Evolutionary conservation across 805 yeast genomes (phyloP).

Genomic region (Suhomyces sp.): DNA sequence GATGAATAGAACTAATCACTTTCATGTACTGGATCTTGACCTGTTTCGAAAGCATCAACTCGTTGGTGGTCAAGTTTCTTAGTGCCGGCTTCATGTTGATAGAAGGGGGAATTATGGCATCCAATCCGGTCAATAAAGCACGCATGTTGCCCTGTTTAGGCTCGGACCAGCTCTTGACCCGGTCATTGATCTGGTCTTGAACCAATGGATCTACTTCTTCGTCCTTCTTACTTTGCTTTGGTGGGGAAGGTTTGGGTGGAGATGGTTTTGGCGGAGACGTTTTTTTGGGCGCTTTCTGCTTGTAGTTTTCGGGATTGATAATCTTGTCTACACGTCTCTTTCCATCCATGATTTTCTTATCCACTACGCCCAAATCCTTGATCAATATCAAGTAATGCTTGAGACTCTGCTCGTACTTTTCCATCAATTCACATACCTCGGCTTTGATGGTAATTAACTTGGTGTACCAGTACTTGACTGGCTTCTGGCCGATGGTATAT

Average conservation of each 20-base stretch:
- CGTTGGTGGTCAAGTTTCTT: constrained; percentile 46
- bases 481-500: constrained; percentile 45
- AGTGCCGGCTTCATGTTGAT: constrained; percentile 30
- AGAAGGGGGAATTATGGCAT: constrained; percentile 52
- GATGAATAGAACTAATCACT: constrained; percentile 74
- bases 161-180: constrained; percentile 9
- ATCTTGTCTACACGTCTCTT: constrained; percentile 72
- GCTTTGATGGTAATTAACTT: constrained; percentile 72
- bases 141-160: constrained; percentile 59
- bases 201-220: constrained; percentile 33
- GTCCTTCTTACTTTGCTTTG: constrained; percentile 29
- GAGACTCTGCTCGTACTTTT: constrained; percentile 63
- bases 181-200: constrained; percentile 9
- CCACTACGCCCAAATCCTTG: constrained; percentile 58
- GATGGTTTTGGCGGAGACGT: constrained; percentile 1
- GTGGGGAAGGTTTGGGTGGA: neutral
- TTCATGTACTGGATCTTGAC: constrained; percentile 83
- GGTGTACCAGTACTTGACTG: constrained; percentile 66
- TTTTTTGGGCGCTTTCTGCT: constrained; percentile 4
- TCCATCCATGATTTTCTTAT: constrained; percentile 69
- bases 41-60: constrained; percentile 82
- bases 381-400: constrained; percentile 59
- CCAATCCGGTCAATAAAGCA: constrained; percentile 67
- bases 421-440: constrained; percentile 79
- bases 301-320: constrained; percentile 50